Percentiles rank a stretch among this genome's conserved stretches.
Evolutionary conservation across 2,329 filamentous ascomycete genomes (phyloP).

Genomic region (Microcyclospora pomicola): DNA sequence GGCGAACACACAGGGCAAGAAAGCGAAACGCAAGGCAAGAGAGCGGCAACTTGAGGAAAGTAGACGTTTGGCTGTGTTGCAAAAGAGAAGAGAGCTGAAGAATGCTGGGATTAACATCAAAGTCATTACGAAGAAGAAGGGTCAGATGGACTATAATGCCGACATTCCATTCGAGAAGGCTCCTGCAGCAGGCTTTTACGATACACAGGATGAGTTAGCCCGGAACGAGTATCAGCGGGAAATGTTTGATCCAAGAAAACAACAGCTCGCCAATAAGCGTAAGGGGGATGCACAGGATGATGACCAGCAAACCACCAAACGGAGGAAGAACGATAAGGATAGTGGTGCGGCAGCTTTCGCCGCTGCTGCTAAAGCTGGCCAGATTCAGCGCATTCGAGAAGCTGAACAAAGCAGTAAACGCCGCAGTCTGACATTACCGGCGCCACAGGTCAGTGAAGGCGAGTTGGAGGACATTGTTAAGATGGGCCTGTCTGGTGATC

Average conservation of each 20-base stretch:
- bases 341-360: conserved; percentile 65
- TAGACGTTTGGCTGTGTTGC: conserved; percentile 71
- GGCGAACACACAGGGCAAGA: conserved; percentile 97
- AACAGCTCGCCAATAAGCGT: conserved; percentile 79
- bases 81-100: conserved; percentile 93
- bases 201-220: conserved; percentile 69
- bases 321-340: conserved; percentile 78
- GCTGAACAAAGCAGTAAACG: conserved; percentile 95
- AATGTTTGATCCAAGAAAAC: conserved; percentile 82
- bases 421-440: conserved; percentile 64
- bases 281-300: conserved; percentile 86
- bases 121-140: conserved; percentile 76
- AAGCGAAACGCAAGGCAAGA: conserved; percentile 92
- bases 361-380: conserved; percentile 81
- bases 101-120: conserved; percentile 98
- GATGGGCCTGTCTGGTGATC: conserved; percentile 89
- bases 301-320: conserved; percentile 55
- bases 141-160: conserved; percentile 99
- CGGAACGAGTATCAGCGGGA: conserved; percentile 74
- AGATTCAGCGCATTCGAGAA: conserved; percentile 87
- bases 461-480: conserved; percentile 97
- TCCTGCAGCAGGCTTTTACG: conserved; percentile 78
- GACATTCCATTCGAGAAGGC: conserved; percentile 97
- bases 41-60: conserved; percentile 94
- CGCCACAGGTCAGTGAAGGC: conserved; percentile 80